A percentile compares a stretch with the other conserved stretches of the same genome.
Evolutionary conservation across 345 rosid genomes (phyloP).

Genomic region (Abelmoschus esculentus): DNA sequence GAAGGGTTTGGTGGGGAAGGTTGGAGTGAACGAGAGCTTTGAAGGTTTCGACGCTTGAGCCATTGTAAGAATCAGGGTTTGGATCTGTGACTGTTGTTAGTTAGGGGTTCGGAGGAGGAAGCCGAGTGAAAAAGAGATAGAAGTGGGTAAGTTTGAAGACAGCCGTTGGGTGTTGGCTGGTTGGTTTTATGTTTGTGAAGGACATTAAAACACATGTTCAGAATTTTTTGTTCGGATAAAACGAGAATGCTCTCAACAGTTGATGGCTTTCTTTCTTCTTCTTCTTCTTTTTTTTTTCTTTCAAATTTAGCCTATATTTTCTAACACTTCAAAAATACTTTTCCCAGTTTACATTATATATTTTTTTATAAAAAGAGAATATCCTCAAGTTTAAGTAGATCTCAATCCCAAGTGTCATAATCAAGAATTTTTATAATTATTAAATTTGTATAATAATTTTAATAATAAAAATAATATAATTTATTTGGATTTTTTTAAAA

Average conservation of each 20-base stretch:
- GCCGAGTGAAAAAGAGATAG: background rate
- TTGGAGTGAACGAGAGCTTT: conserved; percentile 32
- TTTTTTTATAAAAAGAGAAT: no score
- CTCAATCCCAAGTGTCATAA: no score
- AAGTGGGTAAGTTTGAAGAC: background rate
- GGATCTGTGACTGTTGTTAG: conserved; percentile 15
- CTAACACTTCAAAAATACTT: no score
- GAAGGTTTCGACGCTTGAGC: conserved; percentile 27
- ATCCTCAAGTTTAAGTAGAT: no score
- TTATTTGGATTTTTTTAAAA: no score
- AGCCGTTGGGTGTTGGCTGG: background rate
- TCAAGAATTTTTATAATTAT: no score
- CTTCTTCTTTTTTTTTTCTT: no score
- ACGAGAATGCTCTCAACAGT: background rate
- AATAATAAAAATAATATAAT: no score
- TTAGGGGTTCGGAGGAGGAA: background rate
- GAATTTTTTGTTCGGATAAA: background rate
- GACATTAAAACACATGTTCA: conserved; percentile 29
- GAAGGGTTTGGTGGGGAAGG: conserved; percentile 24
- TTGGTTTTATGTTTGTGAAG: conserved; percentile 28
- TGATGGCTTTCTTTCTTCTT: no score
- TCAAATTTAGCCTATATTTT: no score
- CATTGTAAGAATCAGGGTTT: conserved; percentile 35
- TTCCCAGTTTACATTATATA: no score
- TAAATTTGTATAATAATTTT: no score